Conservation (phyloP, 2,329 filamentous ascomycete genomes). For the Penicillium sp. region DNA sequence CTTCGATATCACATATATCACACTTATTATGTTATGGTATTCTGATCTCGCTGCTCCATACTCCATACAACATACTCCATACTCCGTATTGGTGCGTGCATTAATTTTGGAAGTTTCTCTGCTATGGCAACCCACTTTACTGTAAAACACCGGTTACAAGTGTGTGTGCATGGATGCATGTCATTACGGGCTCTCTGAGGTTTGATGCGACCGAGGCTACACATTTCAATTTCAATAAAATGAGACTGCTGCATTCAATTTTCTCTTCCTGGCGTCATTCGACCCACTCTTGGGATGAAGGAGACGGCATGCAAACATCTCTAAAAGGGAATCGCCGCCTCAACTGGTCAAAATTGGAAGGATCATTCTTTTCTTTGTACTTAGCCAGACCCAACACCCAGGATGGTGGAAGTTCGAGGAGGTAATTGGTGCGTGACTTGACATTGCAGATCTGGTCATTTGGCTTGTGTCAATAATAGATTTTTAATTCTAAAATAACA, state of each 20-base stretch:
- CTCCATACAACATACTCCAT: background rate
- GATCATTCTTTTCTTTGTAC: background rate
- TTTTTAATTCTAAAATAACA: background rate
- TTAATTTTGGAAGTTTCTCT: background rate
- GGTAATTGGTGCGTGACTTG: background rate
- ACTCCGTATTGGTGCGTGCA: background rate
- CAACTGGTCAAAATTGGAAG: background rate
- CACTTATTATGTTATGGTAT: background rate
- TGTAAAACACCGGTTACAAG: background rate
- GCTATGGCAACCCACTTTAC: background rate
- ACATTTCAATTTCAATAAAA: background rate
- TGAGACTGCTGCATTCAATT: conserved; percentile 4
- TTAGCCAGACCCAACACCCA: background rate
- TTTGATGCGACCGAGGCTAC: background rate
- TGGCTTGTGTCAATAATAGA: background rate
- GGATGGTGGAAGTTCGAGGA: background rate
- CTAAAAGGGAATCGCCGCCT: background rate
- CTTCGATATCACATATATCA: background rate
- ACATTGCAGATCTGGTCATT: conserved; percentile 1
- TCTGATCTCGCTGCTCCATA: background rate
- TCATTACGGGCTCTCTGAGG: background rate
- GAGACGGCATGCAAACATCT: conserved; percentile 4
- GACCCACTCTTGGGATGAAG: conserved; percentile 3
- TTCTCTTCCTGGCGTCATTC: conserved; percentile 5
- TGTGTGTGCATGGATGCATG: background rate